Percentiles rank a stretch among this genome's conserved stretches.
Evolutionary conservation across 495 filamentous ascomycete species (phyloP).

Genomic region (Trichocladium antarcticum): DNA sequence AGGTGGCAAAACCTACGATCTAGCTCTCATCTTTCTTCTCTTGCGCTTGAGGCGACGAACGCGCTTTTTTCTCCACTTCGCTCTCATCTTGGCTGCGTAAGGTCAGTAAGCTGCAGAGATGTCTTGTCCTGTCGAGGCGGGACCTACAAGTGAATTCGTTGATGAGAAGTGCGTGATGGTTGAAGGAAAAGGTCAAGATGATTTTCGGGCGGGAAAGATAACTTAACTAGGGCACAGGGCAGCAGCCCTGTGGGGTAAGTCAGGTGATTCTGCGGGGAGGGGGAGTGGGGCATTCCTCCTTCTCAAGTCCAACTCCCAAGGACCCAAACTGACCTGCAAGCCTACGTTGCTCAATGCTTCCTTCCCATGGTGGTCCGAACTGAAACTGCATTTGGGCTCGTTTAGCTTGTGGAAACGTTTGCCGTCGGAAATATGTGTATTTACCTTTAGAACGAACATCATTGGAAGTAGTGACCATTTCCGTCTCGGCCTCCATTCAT

Average conservation of each 20-base stretch:
- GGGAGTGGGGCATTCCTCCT: conserved; percentile 13
- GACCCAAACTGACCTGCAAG: neutral
- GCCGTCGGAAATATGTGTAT: too few relatives aligned
- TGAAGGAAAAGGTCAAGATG: conserved; percentile 18
- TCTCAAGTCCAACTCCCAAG: neutral
- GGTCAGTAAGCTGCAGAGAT: conserved; percentile 8
- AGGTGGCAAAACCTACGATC: conserved; percentile 53
- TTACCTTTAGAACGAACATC: too few relatives aligned
- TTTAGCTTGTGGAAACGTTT: too few relatives aligned
- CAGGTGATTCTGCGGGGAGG: conserved; percentile 16
- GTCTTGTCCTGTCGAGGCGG: conserved; percentile 2
- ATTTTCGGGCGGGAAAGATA: conserved; percentile 23
- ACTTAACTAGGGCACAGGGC: conserved; percentile 25
- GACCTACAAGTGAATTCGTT: conserved; percentile 17
- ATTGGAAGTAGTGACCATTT: too few relatives aligned
- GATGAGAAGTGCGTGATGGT: conserved; percentile 27
- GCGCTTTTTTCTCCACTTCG: conserved; percentile 99
- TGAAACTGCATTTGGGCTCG: too few relatives aligned
- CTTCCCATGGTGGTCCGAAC: too few relatives aligned
- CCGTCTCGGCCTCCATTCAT: too few relatives aligned
- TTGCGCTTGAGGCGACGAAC: conserved; percentile 96
- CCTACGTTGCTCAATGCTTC: too few relatives aligned
- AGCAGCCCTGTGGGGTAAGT: conserved; percentile 28
- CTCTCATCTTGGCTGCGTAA: conserved; percentile 68
- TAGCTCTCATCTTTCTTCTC: conserved; percentile 96